These are phyloP conservation scores for Cordyceps tenuipes DNA, from an alignment of 2,329 filamentous ascomycete genomes.

Conservation along the genomic window DNA sequence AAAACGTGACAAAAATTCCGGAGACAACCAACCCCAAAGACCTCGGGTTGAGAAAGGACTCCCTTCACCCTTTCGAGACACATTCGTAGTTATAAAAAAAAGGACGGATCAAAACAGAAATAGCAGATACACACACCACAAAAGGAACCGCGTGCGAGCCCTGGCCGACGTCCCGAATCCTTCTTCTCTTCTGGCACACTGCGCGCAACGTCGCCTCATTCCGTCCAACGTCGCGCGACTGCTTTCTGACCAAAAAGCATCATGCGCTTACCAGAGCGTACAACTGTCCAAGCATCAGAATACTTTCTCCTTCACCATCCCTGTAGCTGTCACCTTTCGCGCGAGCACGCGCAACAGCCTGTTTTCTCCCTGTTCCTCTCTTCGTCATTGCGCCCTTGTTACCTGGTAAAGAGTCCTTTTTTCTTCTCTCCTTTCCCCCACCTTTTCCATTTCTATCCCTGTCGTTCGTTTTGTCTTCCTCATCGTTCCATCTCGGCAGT, in stretches of 20 bases:
- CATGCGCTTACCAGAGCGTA: constrained; percentile 1
- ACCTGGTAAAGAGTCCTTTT: background rate
- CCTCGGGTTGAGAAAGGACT: background rate
- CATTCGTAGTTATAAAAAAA: constrained; percentile 10
- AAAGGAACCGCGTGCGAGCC: background rate
- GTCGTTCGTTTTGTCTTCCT: background rate
- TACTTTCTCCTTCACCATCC: background rate
- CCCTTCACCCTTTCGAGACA: constrained; percentile 2
- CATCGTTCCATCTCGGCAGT: background rate
- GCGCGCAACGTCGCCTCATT: background rate
- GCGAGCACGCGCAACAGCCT: background rate
- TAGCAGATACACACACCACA: background rate
- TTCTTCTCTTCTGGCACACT: background rate
- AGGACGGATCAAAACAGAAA: background rate
- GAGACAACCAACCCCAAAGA: constrained; percentile 6
- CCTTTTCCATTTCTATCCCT: background rate
- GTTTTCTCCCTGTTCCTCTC: background rate
- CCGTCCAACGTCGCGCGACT: background rate
- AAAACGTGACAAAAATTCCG: constrained; percentile 7
- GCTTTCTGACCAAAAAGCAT: background rate
- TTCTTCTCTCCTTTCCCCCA: background rate
- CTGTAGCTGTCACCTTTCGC: background rate
- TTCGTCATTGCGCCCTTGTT: background rate
- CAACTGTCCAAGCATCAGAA: background rate
- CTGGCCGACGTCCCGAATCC: background rate